Percentiles rank a stretch among this genome's conserved stretches.
phyloP scores from a whole-genome alignment of 495 filamentous ascomycete species.

The Penicillium pulvis region DNA sequence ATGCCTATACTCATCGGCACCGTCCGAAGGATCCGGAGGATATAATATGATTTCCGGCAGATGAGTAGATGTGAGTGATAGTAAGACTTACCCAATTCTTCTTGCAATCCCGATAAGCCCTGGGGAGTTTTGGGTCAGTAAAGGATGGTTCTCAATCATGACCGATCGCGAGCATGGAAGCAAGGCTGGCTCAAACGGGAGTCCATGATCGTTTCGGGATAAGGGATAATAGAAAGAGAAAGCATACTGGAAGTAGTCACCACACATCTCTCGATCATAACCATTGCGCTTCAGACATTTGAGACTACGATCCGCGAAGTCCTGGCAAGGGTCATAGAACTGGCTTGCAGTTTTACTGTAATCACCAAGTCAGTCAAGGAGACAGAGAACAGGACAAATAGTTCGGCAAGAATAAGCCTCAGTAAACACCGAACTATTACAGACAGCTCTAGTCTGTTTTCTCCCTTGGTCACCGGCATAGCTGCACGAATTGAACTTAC shows the following conservation, averaged over 20 bases:
- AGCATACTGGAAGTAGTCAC: conserved; percentile 89
- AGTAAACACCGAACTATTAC: background rate
- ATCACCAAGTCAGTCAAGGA: conserved; percentile 15
- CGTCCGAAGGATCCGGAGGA: background rate
- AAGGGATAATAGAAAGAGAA: conserved; percentile 1
- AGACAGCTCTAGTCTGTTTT: background rate
- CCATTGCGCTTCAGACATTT: conserved; percentile 85
- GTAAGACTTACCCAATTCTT: conserved; percentile 77
- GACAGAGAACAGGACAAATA: background rate
- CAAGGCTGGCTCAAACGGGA: background rate
- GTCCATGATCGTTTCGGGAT: background rate
- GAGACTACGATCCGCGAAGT: conserved; percentile 83
- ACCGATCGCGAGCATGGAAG: conserved; percentile 13
- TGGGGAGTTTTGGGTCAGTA: conserved; percentile 33
- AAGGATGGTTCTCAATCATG: background rate
- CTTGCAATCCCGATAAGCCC: conserved; percentile 93
- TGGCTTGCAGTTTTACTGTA: conserved; percentile 78
- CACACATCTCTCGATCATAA: conserved; percentile 82
- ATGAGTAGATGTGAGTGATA: background rate
- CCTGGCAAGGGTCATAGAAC: conserved; percentile 93
- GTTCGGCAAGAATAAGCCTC: background rate
- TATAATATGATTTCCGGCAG: background rate
- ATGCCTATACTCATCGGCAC: background rate
- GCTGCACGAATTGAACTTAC: conserved; percentile 28
- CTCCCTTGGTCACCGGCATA: background rate